phyloP scores from a whole-genome alignment of 345 rosid genomes.

The Populus alba region DNA sequence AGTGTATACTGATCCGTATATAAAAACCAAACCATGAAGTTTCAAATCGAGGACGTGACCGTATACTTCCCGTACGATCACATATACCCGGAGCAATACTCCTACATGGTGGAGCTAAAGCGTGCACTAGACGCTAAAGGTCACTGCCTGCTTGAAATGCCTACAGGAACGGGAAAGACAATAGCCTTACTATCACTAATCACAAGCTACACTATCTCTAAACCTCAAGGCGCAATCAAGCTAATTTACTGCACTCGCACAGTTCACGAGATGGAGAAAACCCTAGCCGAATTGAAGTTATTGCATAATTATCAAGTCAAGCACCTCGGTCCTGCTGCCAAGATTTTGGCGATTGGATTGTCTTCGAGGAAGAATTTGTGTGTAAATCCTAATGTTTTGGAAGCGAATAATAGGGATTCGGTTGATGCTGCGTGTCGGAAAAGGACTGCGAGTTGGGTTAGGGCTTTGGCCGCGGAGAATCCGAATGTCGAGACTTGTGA shows the following conservation, averaged over 20 bases:
- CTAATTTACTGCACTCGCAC: conserved; percentile 95
- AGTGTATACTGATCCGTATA: too few relatives aligned
- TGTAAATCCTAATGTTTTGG: conserved; percentile 67
- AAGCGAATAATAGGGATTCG: conserved; percentile 87
- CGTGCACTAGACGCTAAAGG: conserved; percentile 94
- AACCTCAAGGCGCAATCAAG: conserved; percentile 66
- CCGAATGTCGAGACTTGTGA: conserved; percentile 74
- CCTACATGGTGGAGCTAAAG: conserved; percentile 91
- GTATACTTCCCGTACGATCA: conserved; percentile 92
- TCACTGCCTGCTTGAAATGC: conserved; percentile 98
- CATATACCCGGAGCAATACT: conserved; percentile 91
- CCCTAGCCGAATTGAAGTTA: conserved; percentile 74
- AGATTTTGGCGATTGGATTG: conserved; percentile 71
- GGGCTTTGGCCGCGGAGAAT: conserved; percentile 70
- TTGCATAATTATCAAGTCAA: conserved; percentile 70
- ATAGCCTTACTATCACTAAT: conserved; percentile 89
- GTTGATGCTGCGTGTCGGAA: conserved; percentile 95
- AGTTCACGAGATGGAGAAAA: conserved; percentile 99
- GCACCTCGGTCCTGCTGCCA: conserved; percentile 68
- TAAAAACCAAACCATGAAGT: conserved; percentile 47
- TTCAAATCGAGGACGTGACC: conserved; percentile 77
- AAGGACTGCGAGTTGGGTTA: conserved; percentile 89
- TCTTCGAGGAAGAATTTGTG: conserved; percentile 93
- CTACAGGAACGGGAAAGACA: conserved; percentile 97
- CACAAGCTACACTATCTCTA: conserved; percentile 77